Evolutionary conservation across 2,329 filamentous ascomycete species (phyloP).

Genomic region (Pochonia chlamydosporia): DNA sequence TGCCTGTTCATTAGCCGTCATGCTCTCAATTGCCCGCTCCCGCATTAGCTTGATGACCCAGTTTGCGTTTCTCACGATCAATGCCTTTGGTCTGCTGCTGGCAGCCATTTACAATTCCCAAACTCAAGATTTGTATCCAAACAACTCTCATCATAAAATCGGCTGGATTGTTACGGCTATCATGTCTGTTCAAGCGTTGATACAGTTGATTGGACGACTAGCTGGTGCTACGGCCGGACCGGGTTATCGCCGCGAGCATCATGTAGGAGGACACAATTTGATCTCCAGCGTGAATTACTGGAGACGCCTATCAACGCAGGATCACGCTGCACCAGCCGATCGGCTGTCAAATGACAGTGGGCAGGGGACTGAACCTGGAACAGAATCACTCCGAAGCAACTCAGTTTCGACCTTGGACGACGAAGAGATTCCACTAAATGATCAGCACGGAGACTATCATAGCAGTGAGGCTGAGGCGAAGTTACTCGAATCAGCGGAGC

Average conservation of each 20-base stretch:
- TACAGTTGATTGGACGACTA: slow-evolving; percentile 61
- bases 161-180: slow-evolving; percentile 80
- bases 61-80: slow-evolving; percentile 58
- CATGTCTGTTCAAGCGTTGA: slow-evolving; percentile 60
- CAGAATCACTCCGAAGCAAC: slow-evolving; percentile 59
- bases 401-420: slow-evolving; percentile 54
- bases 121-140: slow-evolving; percentile 80
- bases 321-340: slow-evolving; percentile 42
- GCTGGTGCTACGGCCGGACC: slow-evolving; percentile 21
- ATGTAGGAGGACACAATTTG: slow-evolving; percentile 55
- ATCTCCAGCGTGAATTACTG: slow-evolving; percentile 39
- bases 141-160: slow-evolving; percentile 82
- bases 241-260: slow-evolving; percentile 16
- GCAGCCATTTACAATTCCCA: slow-evolving; percentile 69
- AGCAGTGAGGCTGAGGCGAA: slow-evolving; percentile 40
- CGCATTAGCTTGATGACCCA: slow-evolving; percentile 66
- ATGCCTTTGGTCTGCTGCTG: slow-evolving; percentile 58
- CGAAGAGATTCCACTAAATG: slow-evolving; percentile 30
- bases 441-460: slow-evolving; percentile 41
- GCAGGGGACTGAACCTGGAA: slow-evolving; percentile 66
- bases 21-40: slow-evolving; percentile 79
- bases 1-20: slow-evolving; percentile 74
- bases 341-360: slow-evolving; percentile 67
- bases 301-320: background rate
- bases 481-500: slow-evolving; percentile 19